Evolutionary conservation across 192 early-diverging fungal genomes (phyloP).

Genomic region (Cladochytrium replicatum): DNA sequence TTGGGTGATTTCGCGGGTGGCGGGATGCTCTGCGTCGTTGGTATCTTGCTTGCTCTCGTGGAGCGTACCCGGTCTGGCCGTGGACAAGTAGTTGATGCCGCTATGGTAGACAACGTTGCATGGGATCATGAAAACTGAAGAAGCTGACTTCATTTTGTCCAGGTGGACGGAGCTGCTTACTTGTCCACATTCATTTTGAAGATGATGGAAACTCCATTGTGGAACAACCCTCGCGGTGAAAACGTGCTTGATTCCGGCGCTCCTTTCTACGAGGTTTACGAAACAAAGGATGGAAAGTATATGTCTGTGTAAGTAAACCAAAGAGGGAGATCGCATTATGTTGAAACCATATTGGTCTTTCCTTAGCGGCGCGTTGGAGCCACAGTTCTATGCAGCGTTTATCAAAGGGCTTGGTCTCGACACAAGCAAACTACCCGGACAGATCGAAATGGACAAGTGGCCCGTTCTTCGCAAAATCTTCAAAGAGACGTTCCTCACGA

Average conservation of each 20-base stretch:
- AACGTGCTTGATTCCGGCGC: conserved; percentile 58
- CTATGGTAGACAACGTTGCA: conserved; percentile 28
- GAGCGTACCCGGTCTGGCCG: conserved; percentile 47
- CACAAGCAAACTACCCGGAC: conserved; percentile 24
- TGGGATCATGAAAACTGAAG: not conserved
- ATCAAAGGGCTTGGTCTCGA: conserved; percentile 33
- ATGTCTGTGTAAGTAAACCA: conserved; percentile 45
- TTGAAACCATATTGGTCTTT: not conserved
- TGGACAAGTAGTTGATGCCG: conserved; percentile 55
- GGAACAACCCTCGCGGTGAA: conserved; percentile 40
- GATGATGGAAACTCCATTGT: conserved; percentile 44
- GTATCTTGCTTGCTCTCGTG: conserved; percentile 51
- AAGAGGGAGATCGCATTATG: not conserved
- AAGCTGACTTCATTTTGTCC: not conserved
- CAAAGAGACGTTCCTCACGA: conserved; percentile 31
- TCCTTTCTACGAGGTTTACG: conserved; percentile 56
- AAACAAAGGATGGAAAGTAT: conserved; percentile 52
- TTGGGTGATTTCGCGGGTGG: conserved; percentile 62
- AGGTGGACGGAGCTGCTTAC: conserved; percentile 43
- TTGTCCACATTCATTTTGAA: conserved; percentile 50
- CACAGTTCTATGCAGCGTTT: conserved; percentile 49
- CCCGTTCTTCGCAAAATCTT: conserved; percentile 40
- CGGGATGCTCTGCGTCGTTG: conserved; percentile 51
- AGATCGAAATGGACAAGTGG: conserved; percentile 45
- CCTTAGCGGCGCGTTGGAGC: conserved; percentile 44